Conservation (phyloP, 331 rosid genomes). For the Stylosanthes scabra region DNA sequence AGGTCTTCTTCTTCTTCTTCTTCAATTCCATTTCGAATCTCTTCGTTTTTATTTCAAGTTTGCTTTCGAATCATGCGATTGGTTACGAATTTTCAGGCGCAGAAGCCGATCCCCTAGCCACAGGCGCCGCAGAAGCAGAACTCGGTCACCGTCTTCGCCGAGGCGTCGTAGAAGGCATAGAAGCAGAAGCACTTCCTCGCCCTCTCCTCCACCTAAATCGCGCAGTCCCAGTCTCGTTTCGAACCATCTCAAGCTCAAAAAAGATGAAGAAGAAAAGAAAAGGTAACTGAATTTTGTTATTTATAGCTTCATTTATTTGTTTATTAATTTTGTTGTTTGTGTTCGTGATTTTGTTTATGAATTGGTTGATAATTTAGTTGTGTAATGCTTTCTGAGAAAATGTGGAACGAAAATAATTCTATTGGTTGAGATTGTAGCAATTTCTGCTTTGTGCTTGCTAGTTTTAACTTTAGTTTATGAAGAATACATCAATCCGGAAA, state of each 20-base stretch:
- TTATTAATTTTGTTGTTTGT: background rate
- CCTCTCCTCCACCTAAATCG: slow-evolving; percentile 59
- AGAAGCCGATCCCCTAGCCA: slow-evolving; percentile 49
- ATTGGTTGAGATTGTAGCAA: background rate
- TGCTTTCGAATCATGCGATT: background rate
- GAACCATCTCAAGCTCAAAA: slow-evolving; percentile 59
- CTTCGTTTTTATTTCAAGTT: too few species aligned
- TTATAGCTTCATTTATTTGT: background rate
- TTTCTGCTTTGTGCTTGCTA: background rate
- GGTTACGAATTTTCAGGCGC: slow-evolving; percentile 34
- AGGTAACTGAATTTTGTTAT: slow-evolving; percentile 37
- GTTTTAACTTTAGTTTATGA: background rate
- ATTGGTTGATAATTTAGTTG: slow-evolving; percentile 1
- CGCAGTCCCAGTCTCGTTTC: slow-evolving; percentile 55
- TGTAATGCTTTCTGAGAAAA: background rate
- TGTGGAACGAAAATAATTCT: background rate
- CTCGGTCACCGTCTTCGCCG: slow-evolving; percentile 30
- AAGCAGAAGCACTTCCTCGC: slow-evolving; percentile 50
- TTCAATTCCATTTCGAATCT: too few species aligned
- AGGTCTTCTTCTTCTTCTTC: slow-evolving; percentile 1
- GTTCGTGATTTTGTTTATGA: background rate
- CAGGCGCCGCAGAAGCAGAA: slow-evolving; percentile 51
- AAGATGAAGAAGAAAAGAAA: slow-evolving; percentile 58
- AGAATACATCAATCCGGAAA: background rate
- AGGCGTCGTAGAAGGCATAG: slow-evolving; percentile 58